Evolutionary conservation across 2,329 filamentous ascomycete species (phyloP).

Genomic region (Phialocephala sp.): DNA sequence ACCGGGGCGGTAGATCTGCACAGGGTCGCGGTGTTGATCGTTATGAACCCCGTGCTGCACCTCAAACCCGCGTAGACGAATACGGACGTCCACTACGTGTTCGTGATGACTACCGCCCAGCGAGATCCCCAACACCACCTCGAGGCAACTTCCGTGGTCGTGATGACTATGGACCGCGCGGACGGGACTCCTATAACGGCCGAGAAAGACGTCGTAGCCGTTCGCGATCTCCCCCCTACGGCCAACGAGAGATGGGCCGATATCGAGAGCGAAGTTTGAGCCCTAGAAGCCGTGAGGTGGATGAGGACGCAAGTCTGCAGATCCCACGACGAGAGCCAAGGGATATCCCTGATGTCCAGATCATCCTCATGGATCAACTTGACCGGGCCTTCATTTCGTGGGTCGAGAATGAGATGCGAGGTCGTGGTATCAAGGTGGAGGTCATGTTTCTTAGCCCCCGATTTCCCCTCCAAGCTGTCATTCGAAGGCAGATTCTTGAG

Average conservation of each 20-base stretch:
- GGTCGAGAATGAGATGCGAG: conserved; percentile 77
- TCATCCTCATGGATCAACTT: conserved; percentile 80
- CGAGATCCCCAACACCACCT: conserved; percentile 63
- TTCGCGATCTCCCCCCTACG: conserved; percentile 72
- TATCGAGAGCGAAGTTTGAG: conserved; percentile 75
- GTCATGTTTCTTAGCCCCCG: conserved; percentile 80
- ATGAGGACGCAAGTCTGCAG: conserved; percentile 67
- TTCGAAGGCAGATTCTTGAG: conserved; percentile 84
- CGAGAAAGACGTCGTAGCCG: conserved; percentile 60
- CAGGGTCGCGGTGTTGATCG: conserved; percentile 45
- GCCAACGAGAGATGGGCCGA: conserved; percentile 52
- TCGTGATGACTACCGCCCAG: conserved; percentile 69
- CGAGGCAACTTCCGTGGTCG: conserved; percentile 62
- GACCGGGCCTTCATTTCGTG: conserved; percentile 81
- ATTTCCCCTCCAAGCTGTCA: conserved; percentile 77
- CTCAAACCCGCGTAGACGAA: conserved; percentile 42
- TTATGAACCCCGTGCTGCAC: conserved; percentile 45
- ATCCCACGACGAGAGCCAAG: conserved; percentile 75
- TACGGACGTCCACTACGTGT: conserved; percentile 54
- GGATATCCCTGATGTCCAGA: conserved; percentile 87
- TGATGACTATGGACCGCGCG: conserved; percentile 61
- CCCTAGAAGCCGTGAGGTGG: conserved; percentile 60
- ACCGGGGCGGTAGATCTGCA: conserved; percentile 49
- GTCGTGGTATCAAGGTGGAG: conserved; percentile 74
- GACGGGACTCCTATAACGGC: conserved; percentile 43